Percentiles rank a stretch among this genome's conserved stretches.
Evolutionary conservation across 2,329 filamentous ascomycete species (phyloP).

Genomic region (Penicillium aurantiogriseum): DNA sequence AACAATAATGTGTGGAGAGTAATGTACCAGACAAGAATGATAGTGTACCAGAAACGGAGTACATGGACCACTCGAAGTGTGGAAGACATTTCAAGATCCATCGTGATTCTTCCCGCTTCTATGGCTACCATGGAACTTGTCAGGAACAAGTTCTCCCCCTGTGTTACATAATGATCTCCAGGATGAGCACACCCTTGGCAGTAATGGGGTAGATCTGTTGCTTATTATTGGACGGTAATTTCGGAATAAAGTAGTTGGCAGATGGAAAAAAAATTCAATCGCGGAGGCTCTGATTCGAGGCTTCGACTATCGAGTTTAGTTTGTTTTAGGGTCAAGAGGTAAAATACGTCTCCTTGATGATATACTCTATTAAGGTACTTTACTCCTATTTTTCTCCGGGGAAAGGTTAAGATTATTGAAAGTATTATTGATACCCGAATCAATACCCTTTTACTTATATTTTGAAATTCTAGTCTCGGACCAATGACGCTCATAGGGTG

Average conservation of each 20-base stretch:
- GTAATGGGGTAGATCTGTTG: slow-evolving; percentile 15
- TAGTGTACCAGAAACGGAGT: background rate
- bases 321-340: background rate
- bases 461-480: background rate
- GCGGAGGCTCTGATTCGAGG: slow-evolving; percentile 7
- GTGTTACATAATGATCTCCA: slow-evolving; percentile 25
- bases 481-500: background rate
- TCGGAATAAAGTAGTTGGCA: background rate
- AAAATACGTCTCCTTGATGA: background rate
- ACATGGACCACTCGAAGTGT: background rate
- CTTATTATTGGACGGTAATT: background rate
- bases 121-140: slow-evolving; percentile 9
- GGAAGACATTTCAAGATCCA: background rate
- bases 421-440: background rate
- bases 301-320: background rate
- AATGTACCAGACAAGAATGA: background rate
- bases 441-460: background rate
- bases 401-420: background rate
- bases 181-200: slow-evolving; percentile 8
- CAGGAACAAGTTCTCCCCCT: slow-evolving; percentile 10
- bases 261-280: background rate
- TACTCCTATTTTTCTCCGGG: background rate
- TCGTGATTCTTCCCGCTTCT: slow-evolving; percentile 8
- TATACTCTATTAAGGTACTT: background rate
- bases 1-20: slow-evolving; percentile 3